Conservation (phyloP, 495 filamentous ascomycete species). For the Neurospora sp. region DNA sequence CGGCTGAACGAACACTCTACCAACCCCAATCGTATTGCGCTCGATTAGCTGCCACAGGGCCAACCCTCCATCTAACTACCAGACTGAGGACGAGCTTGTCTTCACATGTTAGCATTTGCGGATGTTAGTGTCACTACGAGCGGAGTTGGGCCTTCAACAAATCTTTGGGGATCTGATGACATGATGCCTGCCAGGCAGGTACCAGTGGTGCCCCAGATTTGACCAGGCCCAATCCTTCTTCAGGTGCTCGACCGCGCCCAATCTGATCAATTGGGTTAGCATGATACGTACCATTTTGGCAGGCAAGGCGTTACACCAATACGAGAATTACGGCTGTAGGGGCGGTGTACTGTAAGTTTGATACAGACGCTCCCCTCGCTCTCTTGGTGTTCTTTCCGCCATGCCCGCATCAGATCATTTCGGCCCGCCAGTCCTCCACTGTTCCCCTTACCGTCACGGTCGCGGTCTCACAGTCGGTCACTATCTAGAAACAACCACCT, state of each 20-base stretch:
- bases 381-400: background rate
- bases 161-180: background rate
- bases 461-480: background rate
- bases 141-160: background rate
- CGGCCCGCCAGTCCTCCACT: background rate
- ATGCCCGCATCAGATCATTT: background rate
- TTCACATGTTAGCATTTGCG: background rate
- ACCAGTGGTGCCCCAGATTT: background rate
- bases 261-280: background rate
- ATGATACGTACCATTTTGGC: background rate
- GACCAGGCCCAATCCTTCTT: background rate
- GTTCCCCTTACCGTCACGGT: background rate
- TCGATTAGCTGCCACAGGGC: background rate
- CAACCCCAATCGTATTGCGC: background rate
- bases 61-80: background rate
- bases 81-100: background rate
- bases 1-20: background rate
- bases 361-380: background rate
- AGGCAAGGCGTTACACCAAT: background rate
- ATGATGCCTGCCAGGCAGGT: background rate
- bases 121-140: background rate
- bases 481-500: background rate
- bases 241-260: background rate
- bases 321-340: background rate
- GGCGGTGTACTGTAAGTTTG: background rate